phyloP scores from a whole-genome alignment of 345 rosid genomes.

The Jatropha curcas region DNA sequence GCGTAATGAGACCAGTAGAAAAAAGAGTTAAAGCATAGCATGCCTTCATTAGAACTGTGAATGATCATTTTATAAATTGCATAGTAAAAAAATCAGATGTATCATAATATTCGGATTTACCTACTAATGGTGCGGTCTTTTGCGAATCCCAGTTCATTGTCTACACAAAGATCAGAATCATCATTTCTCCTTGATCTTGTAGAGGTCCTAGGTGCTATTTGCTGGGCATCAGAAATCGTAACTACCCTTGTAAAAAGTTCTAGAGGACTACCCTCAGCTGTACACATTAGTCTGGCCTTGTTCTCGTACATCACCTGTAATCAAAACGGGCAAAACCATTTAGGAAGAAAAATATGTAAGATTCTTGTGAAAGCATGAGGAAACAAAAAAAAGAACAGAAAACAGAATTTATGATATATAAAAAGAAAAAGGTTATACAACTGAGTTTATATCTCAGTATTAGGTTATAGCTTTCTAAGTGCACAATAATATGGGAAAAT shows the following conservation, averaged over 20 bases:
- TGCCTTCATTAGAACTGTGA: background rate
- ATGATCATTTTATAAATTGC: background rate
- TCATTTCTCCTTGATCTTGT: constrained; percentile 81
- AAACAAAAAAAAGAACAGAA: background rate
- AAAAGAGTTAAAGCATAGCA: background rate
- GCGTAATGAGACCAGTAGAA: background rate
- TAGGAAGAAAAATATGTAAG: background rate
- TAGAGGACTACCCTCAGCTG: constrained; percentile 80
- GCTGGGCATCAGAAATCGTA: constrained; percentile 74
- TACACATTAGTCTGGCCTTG: constrained; percentile 74
- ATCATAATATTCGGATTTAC: constrained; percentile 31
- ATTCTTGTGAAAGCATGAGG: no score
- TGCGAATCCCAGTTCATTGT: constrained; percentile 92
- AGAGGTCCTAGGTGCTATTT: constrained; percentile 78
- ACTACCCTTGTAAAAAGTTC: constrained; percentile 70
- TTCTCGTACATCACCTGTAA: constrained; percentile 94
- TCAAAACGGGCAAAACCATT: background rate
- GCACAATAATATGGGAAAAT: background rate
- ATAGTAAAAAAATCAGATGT: background rate
- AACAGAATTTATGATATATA: background rate
- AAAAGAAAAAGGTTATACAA: background rate
- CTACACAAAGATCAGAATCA: constrained; percentile 79
- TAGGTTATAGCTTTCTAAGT: background rate
- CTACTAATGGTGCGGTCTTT: constrained; percentile 97
- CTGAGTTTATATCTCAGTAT: background rate